A percentile compares a stretch with the other conserved stretches of the same genome.
Evolutionary conservation across 768 basidiomycete species (phyloP).

Genomic region (Gloeopeniophorella convolvens): DNA sequence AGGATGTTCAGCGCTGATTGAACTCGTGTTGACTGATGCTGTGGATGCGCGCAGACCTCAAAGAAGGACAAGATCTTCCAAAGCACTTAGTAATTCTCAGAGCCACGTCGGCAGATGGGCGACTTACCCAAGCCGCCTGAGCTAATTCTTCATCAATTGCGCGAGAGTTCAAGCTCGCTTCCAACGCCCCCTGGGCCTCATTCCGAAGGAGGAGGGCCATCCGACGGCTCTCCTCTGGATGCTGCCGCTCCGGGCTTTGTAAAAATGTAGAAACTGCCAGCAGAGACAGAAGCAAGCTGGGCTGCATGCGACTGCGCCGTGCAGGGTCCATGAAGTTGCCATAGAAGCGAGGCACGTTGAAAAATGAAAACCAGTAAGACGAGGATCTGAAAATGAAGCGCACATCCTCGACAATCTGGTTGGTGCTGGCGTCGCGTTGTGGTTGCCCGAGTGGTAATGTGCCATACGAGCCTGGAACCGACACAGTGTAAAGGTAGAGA

Average conservation of each 20-base stretch:
- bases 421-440: slow-evolving; percentile 41
- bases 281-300: slow-evolving; percentile 54
- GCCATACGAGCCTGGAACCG: neutral
- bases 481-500: slow-evolving; percentile 42
- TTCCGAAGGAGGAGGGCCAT: slow-evolving; percentile 57
- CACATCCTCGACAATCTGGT: slow-evolving; percentile 47
- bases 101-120: neutral
- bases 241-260: slow-evolving; percentile 58
- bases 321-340: slow-evolving; percentile 49
- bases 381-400: slow-evolving; percentile 58
- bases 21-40: slow-evolving; percentile 46
- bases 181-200: slow-evolving; percentile 61
- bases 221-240: slow-evolving; percentile 43
- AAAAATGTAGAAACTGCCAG: slow-evolving; percentile 64
- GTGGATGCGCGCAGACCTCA: slow-evolving; percentile 64
- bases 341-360: slow-evolving; percentile 66
- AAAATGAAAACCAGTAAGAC: slow-evolving; percentile 68
- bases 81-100: slow-evolving; percentile 8
- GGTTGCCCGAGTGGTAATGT: slow-evolving; percentile 28
- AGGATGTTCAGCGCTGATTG: slow-evolving; percentile 53
- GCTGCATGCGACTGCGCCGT: slow-evolving; percentile 53
- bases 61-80: slow-evolving; percentile 62
- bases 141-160: slow-evolving; percentile 71
- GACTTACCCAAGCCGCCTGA: slow-evolving; percentile 68
- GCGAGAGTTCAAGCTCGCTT: slow-evolving; percentile 62